A percentile compares a stretch with the other conserved stretches of the same genome.
These are phyloP conservation scores for Candida cerambycidarum DNA, from an alignment of 805 yeast species.

Conservation along the genomic window DNA sequence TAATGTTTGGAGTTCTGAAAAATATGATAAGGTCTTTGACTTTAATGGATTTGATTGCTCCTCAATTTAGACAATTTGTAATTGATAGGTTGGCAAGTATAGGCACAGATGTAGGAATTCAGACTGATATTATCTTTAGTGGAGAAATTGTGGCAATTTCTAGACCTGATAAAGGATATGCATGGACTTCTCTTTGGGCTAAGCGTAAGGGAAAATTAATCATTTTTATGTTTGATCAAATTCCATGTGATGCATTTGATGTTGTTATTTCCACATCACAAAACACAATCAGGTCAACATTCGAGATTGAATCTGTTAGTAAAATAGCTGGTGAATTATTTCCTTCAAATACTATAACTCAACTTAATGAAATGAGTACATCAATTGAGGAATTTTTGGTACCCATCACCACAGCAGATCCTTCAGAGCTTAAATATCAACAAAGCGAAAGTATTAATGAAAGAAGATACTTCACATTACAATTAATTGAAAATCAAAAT, in stretches of 20 bases:
- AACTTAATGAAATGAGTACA: slow-evolving; percentile 24
- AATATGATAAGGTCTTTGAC: slow-evolving; percentile 60
- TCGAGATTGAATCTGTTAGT: slow-evolving; percentile 21
- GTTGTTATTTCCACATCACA: slow-evolving; percentile 36
- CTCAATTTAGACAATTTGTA: slow-evolving; percentile 72
- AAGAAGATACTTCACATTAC: slow-evolving; percentile 61
- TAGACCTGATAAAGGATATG: slow-evolving; percentile 56
- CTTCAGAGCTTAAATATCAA: slow-evolving; percentile 11
- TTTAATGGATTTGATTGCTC: slow-evolving; percentile 73
- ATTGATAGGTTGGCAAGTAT: slow-evolving; percentile 41
- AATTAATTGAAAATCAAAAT: slow-evolving; percentile 43
- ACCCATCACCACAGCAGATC: slow-evolving; percentile 10
- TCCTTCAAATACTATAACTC: slow-evolving; percentile 13
- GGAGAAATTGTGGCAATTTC: slow-evolving; percentile 85
- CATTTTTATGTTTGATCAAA: slow-evolving; percentile 85
- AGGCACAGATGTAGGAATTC: slow-evolving; percentile 17
- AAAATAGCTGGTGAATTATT: slow-evolving; percentile 39
- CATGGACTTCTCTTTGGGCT: slow-evolving; percentile 93
- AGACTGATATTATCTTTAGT: slow-evolving; percentile 57
- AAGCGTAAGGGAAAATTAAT: slow-evolving; percentile 68
- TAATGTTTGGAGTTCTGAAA: slow-evolving; percentile 79
- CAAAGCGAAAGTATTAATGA: slow-evolving; percentile 44
- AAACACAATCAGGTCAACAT: not conserved
- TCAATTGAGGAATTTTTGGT: slow-evolving; percentile 26
- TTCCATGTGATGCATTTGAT: slow-evolving; percentile 63